Evolutionary conservation across 768 basidiomycete genomes (phyloP).

Genomic region (Phallus indusiatus): DNA sequence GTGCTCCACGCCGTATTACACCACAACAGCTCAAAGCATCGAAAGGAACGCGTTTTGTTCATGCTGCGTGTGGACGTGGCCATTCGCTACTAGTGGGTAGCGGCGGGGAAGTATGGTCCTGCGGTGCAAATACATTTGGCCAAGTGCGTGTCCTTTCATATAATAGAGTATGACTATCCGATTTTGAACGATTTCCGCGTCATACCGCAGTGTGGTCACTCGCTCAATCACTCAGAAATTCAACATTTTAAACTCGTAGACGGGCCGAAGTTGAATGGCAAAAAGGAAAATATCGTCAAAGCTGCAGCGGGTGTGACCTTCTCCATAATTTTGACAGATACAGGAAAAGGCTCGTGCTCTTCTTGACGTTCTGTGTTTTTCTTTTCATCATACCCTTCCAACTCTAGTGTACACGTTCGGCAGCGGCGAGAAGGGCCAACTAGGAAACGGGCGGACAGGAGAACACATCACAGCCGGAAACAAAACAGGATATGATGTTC

Average conservation of each 20-base stretch:
- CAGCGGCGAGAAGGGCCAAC: slow-evolving; percentile 85
- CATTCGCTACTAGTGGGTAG: slow-evolving; percentile 80
- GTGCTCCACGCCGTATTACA: slow-evolving; percentile 53
- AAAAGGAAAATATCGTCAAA: slow-evolving; percentile 55
- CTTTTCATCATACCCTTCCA: background rate
- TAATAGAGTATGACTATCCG: background rate
- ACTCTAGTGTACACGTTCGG: slow-evolving; percentile 75
- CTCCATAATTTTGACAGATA: slow-evolving; percentile 70
- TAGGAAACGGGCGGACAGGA: slow-evolving; percentile 90
- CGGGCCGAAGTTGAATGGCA: slow-evolving; percentile 47
- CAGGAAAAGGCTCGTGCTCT: slow-evolving; percentile 56
- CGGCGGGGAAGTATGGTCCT: slow-evolving; percentile 75
- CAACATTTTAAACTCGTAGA: slow-evolving; percentile 53
- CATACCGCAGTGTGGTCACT: slow-evolving; percentile 56
- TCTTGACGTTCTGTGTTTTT: slow-evolving; percentile 2
- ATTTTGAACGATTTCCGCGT: background rate
- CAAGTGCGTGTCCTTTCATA: slow-evolving; percentile 44
- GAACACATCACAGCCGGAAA: slow-evolving; percentile 83
- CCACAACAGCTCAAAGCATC: slow-evolving; percentile 54
- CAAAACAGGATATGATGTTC: slow-evolving; percentile 74
- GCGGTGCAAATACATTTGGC: slow-evolving; percentile 72
- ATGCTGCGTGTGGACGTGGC: slow-evolving; percentile 75
- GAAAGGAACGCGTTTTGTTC: slow-evolving; percentile 52
- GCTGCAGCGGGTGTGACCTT: slow-evolving; percentile 80
- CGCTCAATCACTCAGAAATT: slow-evolving; percentile 50